phyloP scores from a whole-genome alignment of 2,329 filamentous ascomycete species.

The Phaeophleospora eucalypticola region DNA sequence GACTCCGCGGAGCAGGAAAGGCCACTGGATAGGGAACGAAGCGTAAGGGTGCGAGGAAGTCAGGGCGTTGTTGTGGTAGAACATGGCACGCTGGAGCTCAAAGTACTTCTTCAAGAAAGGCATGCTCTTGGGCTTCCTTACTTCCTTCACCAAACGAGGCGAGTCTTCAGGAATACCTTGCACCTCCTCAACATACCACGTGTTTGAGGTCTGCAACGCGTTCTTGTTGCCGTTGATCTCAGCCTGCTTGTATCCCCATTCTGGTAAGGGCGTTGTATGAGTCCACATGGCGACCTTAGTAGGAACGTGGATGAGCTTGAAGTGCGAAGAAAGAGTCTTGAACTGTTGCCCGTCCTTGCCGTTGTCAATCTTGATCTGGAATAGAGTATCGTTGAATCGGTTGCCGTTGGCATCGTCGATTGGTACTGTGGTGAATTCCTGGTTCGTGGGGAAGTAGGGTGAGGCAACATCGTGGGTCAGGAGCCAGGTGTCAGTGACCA shows the following conservation, averaged over 20 bases:
- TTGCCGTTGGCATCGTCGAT: slow-evolving; percentile 67
- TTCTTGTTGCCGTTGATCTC: slow-evolving; percentile 99
- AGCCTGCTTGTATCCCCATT: slow-evolving; percentile 95
- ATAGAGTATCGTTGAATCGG: slow-evolving; percentile 83
- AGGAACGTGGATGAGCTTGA: slow-evolving; percentile 91
- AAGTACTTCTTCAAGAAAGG: slow-evolving; percentile 93
- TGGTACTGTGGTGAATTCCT: slow-evolving; percentile 87
- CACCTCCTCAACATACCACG: slow-evolving; percentile 92
- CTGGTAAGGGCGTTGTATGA: slow-evolving; percentile 87
- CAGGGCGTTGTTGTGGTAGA: slow-evolving; percentile 97
- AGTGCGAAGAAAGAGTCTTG: slow-evolving; percentile 84
- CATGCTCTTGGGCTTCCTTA: slow-evolving; percentile 73
- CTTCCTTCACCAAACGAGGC: slow-evolving; percentile 68
- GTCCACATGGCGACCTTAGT: slow-evolving; percentile 99
- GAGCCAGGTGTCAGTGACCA: slow-evolving; percentile 79
- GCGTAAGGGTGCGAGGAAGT: slow-evolving; percentile 96
- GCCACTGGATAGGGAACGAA: slow-evolving; percentile 94
- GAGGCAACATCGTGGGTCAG: slow-evolving; percentile 96
- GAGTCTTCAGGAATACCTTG: slow-evolving; percentile 70
- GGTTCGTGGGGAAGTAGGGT: slow-evolving; percentile 93
- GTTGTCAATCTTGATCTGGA: slow-evolving; percentile 85
- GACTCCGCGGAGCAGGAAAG: slow-evolving; percentile 92
- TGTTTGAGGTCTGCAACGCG: slow-evolving; percentile 78
- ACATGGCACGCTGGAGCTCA: slow-evolving; percentile 96
- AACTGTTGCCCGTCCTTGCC: slow-evolving; percentile 79